Conservation (phyloP, 2,329 filamentous ascomycete genomes). For the Claviceps lovelessii region DNA sequence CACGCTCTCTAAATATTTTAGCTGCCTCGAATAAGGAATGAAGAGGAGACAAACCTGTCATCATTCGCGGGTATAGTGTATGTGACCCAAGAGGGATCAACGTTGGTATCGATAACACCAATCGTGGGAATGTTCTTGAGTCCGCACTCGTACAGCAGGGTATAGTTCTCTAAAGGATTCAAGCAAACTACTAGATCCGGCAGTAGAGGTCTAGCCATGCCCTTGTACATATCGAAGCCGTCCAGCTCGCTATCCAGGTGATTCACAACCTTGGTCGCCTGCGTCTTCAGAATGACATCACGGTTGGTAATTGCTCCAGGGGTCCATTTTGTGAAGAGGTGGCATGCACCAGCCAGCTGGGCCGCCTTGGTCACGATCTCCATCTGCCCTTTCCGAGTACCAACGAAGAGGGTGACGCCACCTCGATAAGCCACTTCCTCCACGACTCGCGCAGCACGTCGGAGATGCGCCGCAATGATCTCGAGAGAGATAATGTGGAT, state of each 20-base stretch:
- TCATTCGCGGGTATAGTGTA: constrained; percentile 96
- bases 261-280: constrained; percentile 61
- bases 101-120: constrained; percentile 86
- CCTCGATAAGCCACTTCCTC: constrained; percentile 71
- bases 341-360: constrained; percentile 61
- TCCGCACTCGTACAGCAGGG: constrained; percentile 81
- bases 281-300: constrained; percentile 66
- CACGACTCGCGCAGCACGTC: constrained; percentile 86
- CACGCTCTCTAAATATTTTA: background rate
- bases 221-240: constrained; percentile 53
- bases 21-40: background rate
- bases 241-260: constrained; percentile 46
- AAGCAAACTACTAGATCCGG: constrained; percentile 87
- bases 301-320: constrained; percentile 87
- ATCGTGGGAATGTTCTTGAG: constrained; percentile 83
- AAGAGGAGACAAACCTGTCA: constrained; percentile 50
- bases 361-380: constrained; percentile 70
- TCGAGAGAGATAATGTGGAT: constrained; percentile 92
- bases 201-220: constrained; percentile 50
- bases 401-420: constrained; percentile 80
- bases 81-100: constrained; percentile 83
- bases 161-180: constrained; percentile 86
- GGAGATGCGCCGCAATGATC: constrained; percentile 71
- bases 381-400: constrained; percentile 70
- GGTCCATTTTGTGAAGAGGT: constrained; percentile 86